Evolutionary conservation across 2,329 filamentous ascomycete species (phyloP), one percentile per base, ranked within the genome.

Genomic region (Fusarium sulawesiense): DNA sequence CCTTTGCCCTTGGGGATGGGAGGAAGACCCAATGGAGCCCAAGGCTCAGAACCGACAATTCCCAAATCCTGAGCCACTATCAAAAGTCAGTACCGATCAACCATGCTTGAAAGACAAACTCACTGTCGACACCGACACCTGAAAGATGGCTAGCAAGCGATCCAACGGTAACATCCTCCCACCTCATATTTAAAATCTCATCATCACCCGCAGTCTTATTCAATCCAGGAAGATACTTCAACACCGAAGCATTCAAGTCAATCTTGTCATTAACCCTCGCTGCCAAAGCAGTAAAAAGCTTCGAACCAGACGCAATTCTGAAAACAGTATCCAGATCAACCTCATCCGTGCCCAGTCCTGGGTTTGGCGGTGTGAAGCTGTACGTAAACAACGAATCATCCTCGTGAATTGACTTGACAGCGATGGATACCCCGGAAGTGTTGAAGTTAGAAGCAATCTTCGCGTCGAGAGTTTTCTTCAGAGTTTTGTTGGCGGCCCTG

Each of bases 91-190:
- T 40, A 57, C 4, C 2, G 7, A 1, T 2, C 0, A 12, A 0
- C 2, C 5, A 37, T 1, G 1, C 2, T 21, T 10, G 0, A 3
- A 8, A 5, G 0, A 12, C 20, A 2, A 2, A 59, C 77, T 74
- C 73, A 83, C 77, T 73, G 44, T 81, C 80, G 12, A 75, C 77
- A 1, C 73, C 77, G 25, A 85, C 73, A 0, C 85, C 85, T 18
- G 80, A 80, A 13, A 86, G 76, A 44, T 86, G 84, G 4, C 78
- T 80, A 2, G 83, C 82, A 11, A 87, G 73, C 21, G 82, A 78
- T 7, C 78, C 79, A 7, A 85, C 74, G 0, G 84, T 86, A 32
- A 87, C 76, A 12, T 83, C 80, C 37, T 85, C 79, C 84, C 84
- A 87, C 44, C 80, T 73, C 4, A 83, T 74, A 2, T 77, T 74